Evolutionary conservation across 257 asterid genomes (phyloP).

Genomic region (Mentha longifolia): DNA sequence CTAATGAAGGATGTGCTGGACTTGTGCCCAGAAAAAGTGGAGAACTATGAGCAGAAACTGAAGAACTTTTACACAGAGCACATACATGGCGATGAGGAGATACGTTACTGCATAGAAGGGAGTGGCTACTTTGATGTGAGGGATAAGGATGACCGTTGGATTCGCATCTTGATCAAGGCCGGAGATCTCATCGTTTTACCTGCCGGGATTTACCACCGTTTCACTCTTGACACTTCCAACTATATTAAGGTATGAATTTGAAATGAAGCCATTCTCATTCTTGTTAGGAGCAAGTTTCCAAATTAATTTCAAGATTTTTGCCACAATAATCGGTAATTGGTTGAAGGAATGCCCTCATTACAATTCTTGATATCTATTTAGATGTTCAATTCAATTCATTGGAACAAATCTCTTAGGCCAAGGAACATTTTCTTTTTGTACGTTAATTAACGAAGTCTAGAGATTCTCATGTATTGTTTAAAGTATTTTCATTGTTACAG

Average conservation of each 20-base stretch:
- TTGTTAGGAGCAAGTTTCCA: too few relatives aligned
- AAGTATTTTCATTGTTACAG: too few relatives aligned
- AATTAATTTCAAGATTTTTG: too few relatives aligned
- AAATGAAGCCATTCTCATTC: too few relatives aligned
- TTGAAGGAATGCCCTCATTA: too few relatives aligned
- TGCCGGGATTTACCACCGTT: constrained; percentile 89
- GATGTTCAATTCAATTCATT: too few relatives aligned
- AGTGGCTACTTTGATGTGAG: constrained; percentile 81
- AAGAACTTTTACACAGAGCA: constrained; percentile 84
- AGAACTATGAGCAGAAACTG: constrained; percentile 74
- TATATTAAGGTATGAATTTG: constrained; percentile 61
- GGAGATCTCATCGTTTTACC: constrained; percentile 86
- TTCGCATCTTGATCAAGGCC: constrained; percentile 71
- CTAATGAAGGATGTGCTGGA: constrained; percentile 72
- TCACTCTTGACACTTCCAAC: constrained; percentile 72
- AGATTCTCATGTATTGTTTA: too few relatives aligned
- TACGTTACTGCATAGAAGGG: constrained; percentile 80
- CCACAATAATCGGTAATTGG: too few relatives aligned
- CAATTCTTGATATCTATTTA: too few relatives aligned
- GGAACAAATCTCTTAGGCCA: too few relatives aligned
- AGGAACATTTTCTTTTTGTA: too few relatives aligned
- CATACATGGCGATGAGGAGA: constrained; percentile 83
- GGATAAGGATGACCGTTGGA: constrained; percentile 76
- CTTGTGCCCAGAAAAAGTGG: constrained; percentile 81
- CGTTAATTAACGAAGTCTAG: too few relatives aligned